Evolutionary conservation across 2,329 filamentous ascomycete genomes (phyloP).

Genomic region (Microcyclosporella mali): DNA sequence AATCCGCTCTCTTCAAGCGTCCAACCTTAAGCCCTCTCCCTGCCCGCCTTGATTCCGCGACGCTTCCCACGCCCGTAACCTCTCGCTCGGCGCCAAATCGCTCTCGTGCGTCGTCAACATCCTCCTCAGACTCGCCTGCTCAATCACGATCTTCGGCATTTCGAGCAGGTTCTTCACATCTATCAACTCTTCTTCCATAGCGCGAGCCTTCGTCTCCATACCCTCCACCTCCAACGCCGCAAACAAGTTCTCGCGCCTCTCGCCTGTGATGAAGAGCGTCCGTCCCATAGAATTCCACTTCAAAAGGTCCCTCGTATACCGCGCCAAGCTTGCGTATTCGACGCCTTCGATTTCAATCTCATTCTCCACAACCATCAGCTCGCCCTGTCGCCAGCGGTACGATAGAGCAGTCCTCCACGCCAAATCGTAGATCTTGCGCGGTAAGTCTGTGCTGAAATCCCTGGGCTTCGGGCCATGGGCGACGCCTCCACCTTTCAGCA

Average conservation of each 20-base stretch:
- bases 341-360: conserved; percentile 46
- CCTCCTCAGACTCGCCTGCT: conserved; percentile 69
- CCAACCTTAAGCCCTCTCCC: no score
- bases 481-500: conserved; percentile 79
- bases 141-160: conserved; percentile 77
- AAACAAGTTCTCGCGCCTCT: conserved; percentile 57
- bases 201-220: conserved; percentile 64
- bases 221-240: conserved; percentile 56
- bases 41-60: background rate
- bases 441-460: conserved; percentile 80
- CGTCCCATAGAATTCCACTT: conserved; percentile 67
- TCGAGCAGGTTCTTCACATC: conserved; percentile 94
- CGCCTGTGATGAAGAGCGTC: conserved; percentile 61
- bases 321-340: conserved; percentile 32
- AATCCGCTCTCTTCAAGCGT: background rate
- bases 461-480: conserved; percentile 83
- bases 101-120: conserved; percentile 68
- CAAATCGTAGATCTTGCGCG: conserved; percentile 86
- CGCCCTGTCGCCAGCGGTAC: conserved; percentile 80
- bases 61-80: conserved; percentile 2
- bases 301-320: conserved; percentile 64
- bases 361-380: conserved; percentile 78
- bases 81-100: conserved; percentile 38
- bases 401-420: conserved; percentile 92
- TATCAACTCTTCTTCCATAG: conserved; percentile 59